These are phyloP conservation scores for Anthoceros angustus DNA, from an alignment of 225 moss, liverwort and hornwort genomes.

Conservation along the genomic window DNA sequence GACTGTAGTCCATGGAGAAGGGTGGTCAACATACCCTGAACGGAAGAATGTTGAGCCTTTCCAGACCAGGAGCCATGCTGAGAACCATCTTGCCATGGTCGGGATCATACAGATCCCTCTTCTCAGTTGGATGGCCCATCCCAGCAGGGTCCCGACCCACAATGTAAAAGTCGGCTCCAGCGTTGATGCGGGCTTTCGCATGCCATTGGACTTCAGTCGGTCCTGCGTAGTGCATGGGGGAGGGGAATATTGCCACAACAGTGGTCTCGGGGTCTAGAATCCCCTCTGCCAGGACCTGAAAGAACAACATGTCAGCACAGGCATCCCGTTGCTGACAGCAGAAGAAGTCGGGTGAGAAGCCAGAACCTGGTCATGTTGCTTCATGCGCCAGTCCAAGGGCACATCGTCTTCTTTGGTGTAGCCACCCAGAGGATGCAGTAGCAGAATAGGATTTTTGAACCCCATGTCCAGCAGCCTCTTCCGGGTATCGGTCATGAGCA, in stretches of 20 bases:
- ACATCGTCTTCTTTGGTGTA: slow-evolving; percentile 90
- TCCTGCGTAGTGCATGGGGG: slow-evolving; percentile 87
- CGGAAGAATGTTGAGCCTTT: slow-evolving; percentile 72
- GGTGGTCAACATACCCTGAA: slow-evolving; percentile 47
- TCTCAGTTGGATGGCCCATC: slow-evolving; percentile 76
- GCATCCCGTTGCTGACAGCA: not conserved
- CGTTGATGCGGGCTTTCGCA: slow-evolving; percentile 90
- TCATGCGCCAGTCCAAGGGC: slow-evolving; percentile 85
- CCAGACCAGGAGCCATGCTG: slow-evolving; percentile 74
- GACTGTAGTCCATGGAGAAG: not conserved
- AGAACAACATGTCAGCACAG: not conserved
- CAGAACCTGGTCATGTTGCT: slow-evolving; percentile 69
- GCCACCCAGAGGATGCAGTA: slow-evolving; percentile 83
- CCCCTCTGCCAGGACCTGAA: slow-evolving; percentile 61
- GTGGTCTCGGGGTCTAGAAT: slow-evolving; percentile 68
- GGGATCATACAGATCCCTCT: slow-evolving; percentile 67
- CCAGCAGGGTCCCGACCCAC: slow-evolving; percentile 90
- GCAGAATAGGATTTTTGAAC: slow-evolving; percentile 60
- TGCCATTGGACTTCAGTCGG: slow-evolving; percentile 98
- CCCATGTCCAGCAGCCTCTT: slow-evolving; percentile 77
- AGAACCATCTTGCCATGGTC: slow-evolving; percentile 93
- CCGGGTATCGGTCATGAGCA: slow-evolving; percentile 89
- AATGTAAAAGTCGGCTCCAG: slow-evolving; percentile 82
- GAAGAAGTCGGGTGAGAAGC: not conserved
- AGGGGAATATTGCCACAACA: slow-evolving; percentile 78